Evolutionary conservation across 2,329 filamentous ascomycete genomes (phyloP).

Genomic region (Diaporthe sp.): DNA sequence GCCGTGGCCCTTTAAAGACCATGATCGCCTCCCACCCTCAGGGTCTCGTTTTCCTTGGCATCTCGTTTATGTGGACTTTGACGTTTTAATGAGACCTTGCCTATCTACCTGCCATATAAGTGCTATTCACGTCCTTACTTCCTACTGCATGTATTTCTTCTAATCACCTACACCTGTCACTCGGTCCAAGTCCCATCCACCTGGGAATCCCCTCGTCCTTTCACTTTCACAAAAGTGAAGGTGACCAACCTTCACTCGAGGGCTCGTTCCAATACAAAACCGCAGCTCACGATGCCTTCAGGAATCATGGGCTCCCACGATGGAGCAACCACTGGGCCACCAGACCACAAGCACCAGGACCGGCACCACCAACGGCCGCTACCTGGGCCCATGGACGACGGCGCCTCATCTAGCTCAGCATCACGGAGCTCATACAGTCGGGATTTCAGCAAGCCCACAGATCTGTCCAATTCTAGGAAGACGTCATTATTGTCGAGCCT

Average conservation of each 20-base stretch:
- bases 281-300: not conserved
- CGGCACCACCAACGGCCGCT: not conserved
- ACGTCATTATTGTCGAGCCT: constrained; percentile 14
- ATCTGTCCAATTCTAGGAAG: not conserved
- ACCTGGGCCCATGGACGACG: constrained; percentile 9
- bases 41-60: constrained; percentile 24
- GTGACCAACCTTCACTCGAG: not conserved
- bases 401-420: constrained; percentile 11
- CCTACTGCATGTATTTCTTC: not conserved
- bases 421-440: constrained; percentile 19
- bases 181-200: not conserved
- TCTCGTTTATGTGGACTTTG: constrained; percentile 15
- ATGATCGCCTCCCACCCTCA: constrained; percentile 31
- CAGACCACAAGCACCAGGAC: not conserved
- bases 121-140: not conserved
- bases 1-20: constrained; percentile 10
- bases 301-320: constrained; percentile 3
- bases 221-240: constrained; percentile 3
- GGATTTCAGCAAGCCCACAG: constrained; percentile 13
- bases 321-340: not conserved
- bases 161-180: not conserved
- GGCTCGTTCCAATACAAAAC: not conserved
- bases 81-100: constrained; percentile 21
- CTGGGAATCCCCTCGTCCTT: not conserved
- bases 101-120: not conserved